Evolutionary conservation across 805 yeast genomes (phyloP), one percentile per base, ranked within the genome.

Genomic region (Pichia ethanolica): DNA sequence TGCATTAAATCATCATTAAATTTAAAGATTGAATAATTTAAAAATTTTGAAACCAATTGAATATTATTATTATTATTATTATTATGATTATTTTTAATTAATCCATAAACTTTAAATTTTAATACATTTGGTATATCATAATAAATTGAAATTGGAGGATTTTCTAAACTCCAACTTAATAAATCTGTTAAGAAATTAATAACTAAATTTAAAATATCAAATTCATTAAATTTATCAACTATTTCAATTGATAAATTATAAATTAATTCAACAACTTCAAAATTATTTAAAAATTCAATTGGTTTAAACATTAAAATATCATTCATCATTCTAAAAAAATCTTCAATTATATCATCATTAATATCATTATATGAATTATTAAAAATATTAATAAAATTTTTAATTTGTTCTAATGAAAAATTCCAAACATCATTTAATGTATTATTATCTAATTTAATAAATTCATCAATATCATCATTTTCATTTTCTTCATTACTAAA

Each of bases 161-260:
- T 71, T 30, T 77, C 83, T 55, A 83, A 79, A 1, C 96, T 96
- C 91, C 95, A 90, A 7, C 89, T 78, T 26, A 86, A 67, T 35
- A 89, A 72, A 63, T 93, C 99, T 55, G 87, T 83, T 56, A 90
- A 66, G 63, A 79, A 89, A 60, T 88, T 89, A 50, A 90, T 68
- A 20, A 83, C 78, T 3, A 89, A 73, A 39, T 76, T 71, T 50
- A 89, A 70, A 5, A 96, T 83, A 53, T 86, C 93, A 51, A 73
- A 74, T 60, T 88, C 89, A 52, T 81, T 82, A 40, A 83, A 70
- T 27, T 63, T 67, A 13, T 63, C 61, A 57, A 80, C 70, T 26
- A 79, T 75, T 48, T 74, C 70, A 37, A 86, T 59, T 4, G 88
- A 77, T 4, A 86, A 77, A 44, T 83, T 79, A 52, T 81, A 72